Base-by-base conservation (phyloP, 2,329 filamentous ascomycete species). In the Pestalotiopsis sp. region DNA sequence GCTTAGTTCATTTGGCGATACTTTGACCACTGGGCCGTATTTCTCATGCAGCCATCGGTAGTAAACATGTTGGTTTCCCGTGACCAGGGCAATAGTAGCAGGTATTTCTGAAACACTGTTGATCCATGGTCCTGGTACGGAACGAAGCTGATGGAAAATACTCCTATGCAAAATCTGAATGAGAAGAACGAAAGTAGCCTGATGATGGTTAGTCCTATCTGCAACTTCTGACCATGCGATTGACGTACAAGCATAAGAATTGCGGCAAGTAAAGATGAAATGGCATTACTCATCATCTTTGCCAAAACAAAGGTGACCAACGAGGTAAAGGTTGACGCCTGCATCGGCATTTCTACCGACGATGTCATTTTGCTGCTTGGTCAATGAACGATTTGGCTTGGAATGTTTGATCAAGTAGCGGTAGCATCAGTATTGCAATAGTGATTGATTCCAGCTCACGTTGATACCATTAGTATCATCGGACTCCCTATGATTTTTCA, bases 1-100 rank as follows among this genome's bases (percentile, higher is more conserved):
- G 60, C 71, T 75, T n/a, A 78, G 68, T 58, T 78, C 76, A 39
- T 76, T 71, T 1, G 75, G 75, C 14, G 74, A 72, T 1, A 76
- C 70, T 6, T 74, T 69, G 9, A 78, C 74, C 7, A 76, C 76
- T 0, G 74, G 71, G 69, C 75, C 74, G 23, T 75, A 75, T 70
- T 71, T 70, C n/a, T 77, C 70, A 67, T 78, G 76, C 20, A 77
- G 67, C 31, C 65, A 66, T 60, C 68, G 68, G 67, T 76, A 73
- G 39, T 74, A 74, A 14, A 69, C 17, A 31, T 76, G 74, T 49
- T 77, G 73, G 9, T 73, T 69, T 0, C 76, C 76, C 31, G 64
- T 68, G n/a, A 74, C 60, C 41, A 78, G 65, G n/a, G 69, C 67
- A 17, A 69, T 59, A 36, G 69, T 72, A 0, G 72, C 72, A 13